These are phyloP conservation scores for Trametes meyenii DNA, from an alignment of 768 basidiomycete species.

Conservation along the genomic window DNA sequence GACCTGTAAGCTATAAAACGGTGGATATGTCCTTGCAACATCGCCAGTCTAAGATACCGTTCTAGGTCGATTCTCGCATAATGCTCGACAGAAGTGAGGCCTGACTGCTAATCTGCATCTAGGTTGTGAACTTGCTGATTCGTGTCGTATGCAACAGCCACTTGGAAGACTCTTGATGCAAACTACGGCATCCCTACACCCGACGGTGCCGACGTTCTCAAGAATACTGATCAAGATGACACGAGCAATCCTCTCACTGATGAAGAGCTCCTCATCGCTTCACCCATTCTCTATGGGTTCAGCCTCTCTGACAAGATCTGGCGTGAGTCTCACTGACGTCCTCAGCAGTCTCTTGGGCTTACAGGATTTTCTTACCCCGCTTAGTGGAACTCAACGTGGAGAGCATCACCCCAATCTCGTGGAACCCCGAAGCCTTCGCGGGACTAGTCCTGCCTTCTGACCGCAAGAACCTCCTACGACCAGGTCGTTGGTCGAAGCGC, in stretches of 20 bases:
- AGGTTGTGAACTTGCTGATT: too few species aligned
- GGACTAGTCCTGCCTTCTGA: constrained; percentile 32
- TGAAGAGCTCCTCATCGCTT: constrained; percentile 56
- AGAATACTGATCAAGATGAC: not conserved
- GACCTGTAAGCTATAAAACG: too few species aligned
- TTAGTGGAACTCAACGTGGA: constrained; percentile 64
- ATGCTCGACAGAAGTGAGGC: too few species aligned
- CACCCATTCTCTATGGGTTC: constrained; percentile 62
- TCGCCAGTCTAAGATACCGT: too few species aligned
- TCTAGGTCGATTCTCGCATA: too few species aligned
- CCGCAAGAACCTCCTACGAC: constrained; percentile 31
- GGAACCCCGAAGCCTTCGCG: constrained; percentile 35
- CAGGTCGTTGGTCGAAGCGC: constrained; percentile 36
- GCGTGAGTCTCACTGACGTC: constrained; percentile 42
- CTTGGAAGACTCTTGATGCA: too few species aligned
- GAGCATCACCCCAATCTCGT: constrained; percentile 49
- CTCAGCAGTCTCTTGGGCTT: not conserved
- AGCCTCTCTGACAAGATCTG: constrained; percentile 60
- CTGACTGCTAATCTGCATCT: too few species aligned
- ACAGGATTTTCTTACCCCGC: not conserved
- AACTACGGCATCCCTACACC: too few species aligned
- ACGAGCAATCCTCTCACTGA: constrained; percentile 30
- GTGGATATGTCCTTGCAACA: too few species aligned
- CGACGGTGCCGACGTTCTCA: too few species aligned
- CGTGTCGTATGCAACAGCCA: too few species aligned